A percentile compares a stretch with the other conserved stretches of the same genome.
phyloP scores from a whole-genome alignment of 805 yeast species.

The Lachancea quebecensis region DNA sequence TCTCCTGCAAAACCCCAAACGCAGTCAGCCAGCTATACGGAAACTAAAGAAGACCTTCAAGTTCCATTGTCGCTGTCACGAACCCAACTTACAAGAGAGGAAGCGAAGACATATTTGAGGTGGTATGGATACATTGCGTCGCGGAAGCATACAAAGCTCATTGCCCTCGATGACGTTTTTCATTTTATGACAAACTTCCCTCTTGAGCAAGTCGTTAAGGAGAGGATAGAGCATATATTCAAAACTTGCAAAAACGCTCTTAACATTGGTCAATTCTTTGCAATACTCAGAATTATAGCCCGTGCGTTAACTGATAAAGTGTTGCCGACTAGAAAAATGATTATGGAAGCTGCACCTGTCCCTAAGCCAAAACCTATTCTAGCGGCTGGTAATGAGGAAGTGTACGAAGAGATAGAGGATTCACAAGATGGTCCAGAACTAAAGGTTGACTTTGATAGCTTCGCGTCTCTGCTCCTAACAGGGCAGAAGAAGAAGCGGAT shows the following conservation, averaged over 20 bases:
- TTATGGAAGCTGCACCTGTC: conserved; percentile 52
- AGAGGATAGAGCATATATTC: conserved; percentile 46
- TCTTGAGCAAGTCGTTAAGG: conserved; percentile 44
- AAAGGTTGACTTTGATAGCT: conserved; percentile 74
- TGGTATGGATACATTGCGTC: conserved; percentile 87
- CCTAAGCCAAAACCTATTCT: conserved; percentile 79
- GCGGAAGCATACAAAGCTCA: conserved; percentile 58
- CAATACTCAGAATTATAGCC: conserved; percentile 70
- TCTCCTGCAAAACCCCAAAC: background rate
- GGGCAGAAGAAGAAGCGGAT: conserved; percentile 59
- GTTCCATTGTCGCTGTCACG: conserved; percentile 61
- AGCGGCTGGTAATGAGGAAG: conserved; percentile 48
- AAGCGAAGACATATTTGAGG: conserved; percentile 75
- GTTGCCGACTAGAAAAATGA: conserved; percentile 47
- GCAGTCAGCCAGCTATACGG: conserved; percentile 11
- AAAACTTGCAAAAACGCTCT: conserved; percentile 47
- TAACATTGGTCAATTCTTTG: conserved; percentile 88
- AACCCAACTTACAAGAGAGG: conserved; percentile 66
- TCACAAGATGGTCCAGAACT: conserved; percentile 20
- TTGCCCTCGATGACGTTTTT: conserved; percentile 72
- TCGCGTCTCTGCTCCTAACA: conserved; percentile 75
- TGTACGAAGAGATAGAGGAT: conserved; percentile 36
- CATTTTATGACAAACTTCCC: conserved; percentile 71
- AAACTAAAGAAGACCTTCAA: conserved; percentile 33
- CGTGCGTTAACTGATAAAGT: conserved; percentile 51